Conservation (phyloP, 768 basidiomycete genomes). For the Leccinellum luteum region DNA sequence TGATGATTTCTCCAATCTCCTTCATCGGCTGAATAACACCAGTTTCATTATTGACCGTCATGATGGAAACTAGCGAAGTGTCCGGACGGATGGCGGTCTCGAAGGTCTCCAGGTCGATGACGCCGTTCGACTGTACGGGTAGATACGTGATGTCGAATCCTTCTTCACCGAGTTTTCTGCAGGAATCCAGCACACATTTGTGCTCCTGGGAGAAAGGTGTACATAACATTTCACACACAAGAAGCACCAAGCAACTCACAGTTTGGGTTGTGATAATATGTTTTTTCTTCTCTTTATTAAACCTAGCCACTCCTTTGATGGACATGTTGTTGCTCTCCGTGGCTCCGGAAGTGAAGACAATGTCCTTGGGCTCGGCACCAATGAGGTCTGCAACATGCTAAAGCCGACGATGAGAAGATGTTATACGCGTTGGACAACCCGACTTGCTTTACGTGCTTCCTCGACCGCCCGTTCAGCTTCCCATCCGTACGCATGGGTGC, state of each 20-base stretch:
- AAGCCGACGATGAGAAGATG: background rate
- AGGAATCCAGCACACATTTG: slow-evolving; percentile 98
- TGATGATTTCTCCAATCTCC: slow-evolving; percentile 85
- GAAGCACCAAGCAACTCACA: slow-evolving; percentile 41
- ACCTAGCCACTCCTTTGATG: slow-evolving; percentile 94
- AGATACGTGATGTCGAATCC: slow-evolving; percentile 98
- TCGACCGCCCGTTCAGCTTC: slow-evolving; percentile 96
- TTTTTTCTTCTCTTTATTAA: slow-evolving; percentile 89
- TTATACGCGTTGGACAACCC: slow-evolving; percentile 7
- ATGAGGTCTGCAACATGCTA: slow-evolving; percentile 90
- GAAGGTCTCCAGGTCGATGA: slow-evolving; percentile 75
- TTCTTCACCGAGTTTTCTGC: slow-evolving; percentile 91
- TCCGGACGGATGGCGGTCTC: slow-evolving; percentile 89
- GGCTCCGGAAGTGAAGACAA: slow-evolving; percentile 96
- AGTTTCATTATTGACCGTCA: slow-evolving; percentile 99
- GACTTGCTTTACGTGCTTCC: slow-evolving; percentile 73
- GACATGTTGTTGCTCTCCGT: slow-evolving; percentile 98
- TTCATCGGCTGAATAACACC: slow-evolving; percentile 97
- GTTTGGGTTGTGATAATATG: slow-evolving; percentile 96
- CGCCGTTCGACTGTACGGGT: slow-evolving; percentile 85
- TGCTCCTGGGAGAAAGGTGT: slow-evolving; percentile 66
- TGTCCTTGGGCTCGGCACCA: slow-evolving; percentile 92
- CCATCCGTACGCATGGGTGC: slow-evolving; percentile 99
- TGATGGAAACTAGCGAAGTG: slow-evolving; percentile 92
- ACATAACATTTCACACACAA: background rate